Evolutionary conservation across 176 grass and related monocot genomes (phyloP).

Genomic region (Typha latifolia): DNA sequence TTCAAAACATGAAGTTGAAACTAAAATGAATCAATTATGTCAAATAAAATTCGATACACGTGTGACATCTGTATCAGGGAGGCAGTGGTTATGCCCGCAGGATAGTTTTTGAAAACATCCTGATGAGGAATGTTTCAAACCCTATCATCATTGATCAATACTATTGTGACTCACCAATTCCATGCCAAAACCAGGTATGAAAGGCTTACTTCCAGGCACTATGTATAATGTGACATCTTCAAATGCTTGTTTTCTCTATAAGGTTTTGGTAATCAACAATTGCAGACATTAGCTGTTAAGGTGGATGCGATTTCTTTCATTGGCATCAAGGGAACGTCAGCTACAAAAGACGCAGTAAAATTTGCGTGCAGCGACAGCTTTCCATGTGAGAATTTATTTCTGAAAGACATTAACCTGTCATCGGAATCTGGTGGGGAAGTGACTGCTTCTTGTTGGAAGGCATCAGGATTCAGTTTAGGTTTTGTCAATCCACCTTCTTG

Average conservation of each 20-base stretch:
- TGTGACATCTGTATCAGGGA: constrained; percentile 30
- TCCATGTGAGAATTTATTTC: constrained; percentile 43
- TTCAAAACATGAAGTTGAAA: not conserved
- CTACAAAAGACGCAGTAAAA: constrained; percentile 38
- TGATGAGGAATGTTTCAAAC: constrained; percentile 70
- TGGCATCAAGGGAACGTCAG: constrained; percentile 45
- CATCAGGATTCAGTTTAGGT: constrained; percentile 33
- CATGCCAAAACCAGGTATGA: constrained; percentile 53
- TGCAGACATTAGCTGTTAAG: constrained; percentile 50
- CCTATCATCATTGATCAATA: constrained; percentile 78
- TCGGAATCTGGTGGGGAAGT: constrained; percentile 27
- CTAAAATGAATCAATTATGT: not conserved
- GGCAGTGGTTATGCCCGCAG: constrained; percentile 47
- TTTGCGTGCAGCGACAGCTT: constrained; percentile 53
- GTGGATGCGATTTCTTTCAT: constrained; percentile 42
- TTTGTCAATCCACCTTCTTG: constrained; percentile 38
- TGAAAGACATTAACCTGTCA: constrained; percentile 39
- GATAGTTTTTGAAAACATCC: constrained; percentile 51
- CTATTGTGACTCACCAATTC: constrained; percentile 49
- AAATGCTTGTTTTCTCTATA: not conserved
- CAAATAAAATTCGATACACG: not conserved
- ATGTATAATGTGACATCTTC: not conserved
- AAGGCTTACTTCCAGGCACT: not conserved
- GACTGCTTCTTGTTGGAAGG: constrained; percentile 40
- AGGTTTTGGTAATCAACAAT: not conserved